phyloP scores from a whole-genome alignment of 495 filamentous ascomycete species.

The Talaromyces adpressus region DNA sequence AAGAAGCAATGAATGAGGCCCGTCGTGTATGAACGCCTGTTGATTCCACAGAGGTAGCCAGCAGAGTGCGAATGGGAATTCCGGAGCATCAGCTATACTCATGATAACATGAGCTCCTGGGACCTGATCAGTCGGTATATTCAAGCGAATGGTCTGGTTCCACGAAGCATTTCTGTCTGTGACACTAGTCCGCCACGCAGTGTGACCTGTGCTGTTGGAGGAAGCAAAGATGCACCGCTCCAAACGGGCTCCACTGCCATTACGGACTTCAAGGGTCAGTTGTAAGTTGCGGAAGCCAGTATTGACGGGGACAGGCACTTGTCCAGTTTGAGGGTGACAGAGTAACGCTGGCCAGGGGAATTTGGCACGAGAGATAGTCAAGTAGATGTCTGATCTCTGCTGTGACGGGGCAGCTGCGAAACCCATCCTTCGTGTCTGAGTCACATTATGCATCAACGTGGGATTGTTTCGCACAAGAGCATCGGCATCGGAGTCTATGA shows the following conservation, averaged over 20 bases:
- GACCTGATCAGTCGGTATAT: slow-evolving; percentile 73
- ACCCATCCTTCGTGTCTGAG: slow-evolving; percentile 79
- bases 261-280: slow-evolving; percentile 81
- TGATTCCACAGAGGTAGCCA: slow-evolving; percentile 94
- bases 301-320: slow-evolving; percentile 55
- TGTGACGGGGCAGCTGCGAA: slow-evolving; percentile 89
- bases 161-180: slow-evolving; percentile 71
- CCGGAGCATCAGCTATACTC: slow-evolving; percentile 76
- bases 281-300: slow-evolving; percentile 70
- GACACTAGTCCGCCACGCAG: slow-evolving; percentile 81
- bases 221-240: slow-evolving; percentile 82
- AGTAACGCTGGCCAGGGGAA: slow-evolving; percentile 72
- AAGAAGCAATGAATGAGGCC: slow-evolving; percentile 69
- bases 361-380: slow-evolving; percentile 70
- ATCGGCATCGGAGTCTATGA: slow-evolving; percentile 68
- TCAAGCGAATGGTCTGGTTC: slow-evolving; percentile 81
- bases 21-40: slow-evolving; percentile 85
- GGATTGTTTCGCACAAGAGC: slow-evolving; percentile 76
- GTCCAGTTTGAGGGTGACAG: slow-evolving; percentile 70
- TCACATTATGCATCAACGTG: slow-evolving; percentile 75
- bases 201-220: slow-evolving; percentile 65
- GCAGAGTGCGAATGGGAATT: slow-evolving; percentile 79
- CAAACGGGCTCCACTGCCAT: slow-evolving; percentile 67
- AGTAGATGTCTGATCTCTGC: slow-evolving; percentile 86
- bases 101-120: slow-evolving; percentile 81